Conservation (phyloP, 1,139 yeast genomes). For the Protomyces gravidus region DNA sequence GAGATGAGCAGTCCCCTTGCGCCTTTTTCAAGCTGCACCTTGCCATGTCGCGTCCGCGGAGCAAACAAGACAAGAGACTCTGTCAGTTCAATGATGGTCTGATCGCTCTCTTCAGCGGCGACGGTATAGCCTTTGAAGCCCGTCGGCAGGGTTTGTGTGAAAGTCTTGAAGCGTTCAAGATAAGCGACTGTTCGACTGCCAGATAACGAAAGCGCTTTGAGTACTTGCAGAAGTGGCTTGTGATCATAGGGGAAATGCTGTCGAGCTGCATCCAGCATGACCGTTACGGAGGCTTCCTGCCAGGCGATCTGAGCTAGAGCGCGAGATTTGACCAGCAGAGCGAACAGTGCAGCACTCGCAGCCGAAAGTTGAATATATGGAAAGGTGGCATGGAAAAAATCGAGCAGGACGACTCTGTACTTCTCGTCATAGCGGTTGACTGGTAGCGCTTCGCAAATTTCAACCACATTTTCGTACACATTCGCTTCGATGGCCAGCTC, state of each 20-base stretch:
- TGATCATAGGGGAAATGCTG: conserved; percentile 24
- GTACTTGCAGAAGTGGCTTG: conserved; percentile 1
- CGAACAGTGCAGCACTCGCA: conserved; percentile 3
- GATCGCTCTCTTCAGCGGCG: conserved; percentile 12
- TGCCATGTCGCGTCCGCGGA: conserved; percentile 1
- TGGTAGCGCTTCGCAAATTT: conserved; percentile 1
- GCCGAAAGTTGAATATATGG: conserved; percentile 5
- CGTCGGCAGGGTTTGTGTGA: conserved; percentile 27
- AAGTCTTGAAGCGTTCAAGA: conserved; percentile 10
- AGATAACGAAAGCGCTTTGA: conserved; percentile 4
- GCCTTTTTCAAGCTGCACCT: neutral
- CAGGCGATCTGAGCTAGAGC: conserved; percentile 15
- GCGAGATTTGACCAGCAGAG: conserved; percentile 1
- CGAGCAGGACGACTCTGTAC: conserved; percentile 7
- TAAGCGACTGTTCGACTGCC: conserved; percentile 9
- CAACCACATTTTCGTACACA: neutral
- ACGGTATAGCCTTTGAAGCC: conserved; percentile 20
- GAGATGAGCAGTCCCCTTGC: conserved; percentile 12
- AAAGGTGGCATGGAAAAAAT: conserved; percentile 5
- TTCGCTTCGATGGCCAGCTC: conserved; percentile 9
- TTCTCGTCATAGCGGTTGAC: neutral
- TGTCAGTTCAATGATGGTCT: conserved; percentile 11
- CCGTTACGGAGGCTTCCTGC: neutral
- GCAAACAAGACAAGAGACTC: conserved; percentile 9
- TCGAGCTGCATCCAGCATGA: conserved; percentile 14